phyloP scores from a whole-genome alignment of 371 early-diverging fungal genomes.

The Hamiltosporidium tvaerminnensis region DNA sequence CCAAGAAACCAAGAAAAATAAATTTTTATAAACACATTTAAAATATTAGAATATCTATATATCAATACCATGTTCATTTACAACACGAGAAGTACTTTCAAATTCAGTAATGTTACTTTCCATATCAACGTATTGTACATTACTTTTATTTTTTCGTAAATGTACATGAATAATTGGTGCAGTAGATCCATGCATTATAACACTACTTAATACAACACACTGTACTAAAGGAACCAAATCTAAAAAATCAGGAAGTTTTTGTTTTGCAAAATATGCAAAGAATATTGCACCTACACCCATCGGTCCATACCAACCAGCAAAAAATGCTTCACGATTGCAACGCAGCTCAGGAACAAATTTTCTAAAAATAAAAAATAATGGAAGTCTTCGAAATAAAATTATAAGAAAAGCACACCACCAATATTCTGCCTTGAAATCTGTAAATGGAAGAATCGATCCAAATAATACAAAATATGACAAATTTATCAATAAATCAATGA shows the following conservation, averaged over 20 bases:
- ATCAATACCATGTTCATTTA: too few relatives aligned
- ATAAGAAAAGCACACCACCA: conserved; percentile 58
- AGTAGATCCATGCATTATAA: conserved; percentile 37
- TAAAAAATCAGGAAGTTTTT: neutral
- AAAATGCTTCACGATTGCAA: conserved; percentile 63
- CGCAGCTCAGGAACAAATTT: conserved; percentile 60
- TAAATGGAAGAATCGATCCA: conserved; percentile 63
- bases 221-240: conserved; percentile 14
- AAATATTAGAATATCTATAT: too few relatives aligned
- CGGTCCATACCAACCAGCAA: conserved; percentile 88
- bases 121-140: too few relatives aligned
- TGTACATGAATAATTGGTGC: conserved; percentile 41
- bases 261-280: conserved; percentile 16
- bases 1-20: too few relatives aligned
- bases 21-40: too few relatives aligned
- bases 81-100: too few relatives aligned
- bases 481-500: conserved; percentile 70
- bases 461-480: conserved; percentile 72
- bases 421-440: conserved; percentile 56
- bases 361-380: conserved; percentile 59
- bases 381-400: conserved; percentile 65
- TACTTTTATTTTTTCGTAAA: too few relatives aligned
- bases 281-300: conserved; percentile 72
- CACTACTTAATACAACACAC: conserved; percentile 24
- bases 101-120: too few relatives aligned